These are phyloP conservation scores for Ajuga chamaepitys DNA, from an alignment of 257 asterid genomes.

Conservation along the genomic window DNA sequence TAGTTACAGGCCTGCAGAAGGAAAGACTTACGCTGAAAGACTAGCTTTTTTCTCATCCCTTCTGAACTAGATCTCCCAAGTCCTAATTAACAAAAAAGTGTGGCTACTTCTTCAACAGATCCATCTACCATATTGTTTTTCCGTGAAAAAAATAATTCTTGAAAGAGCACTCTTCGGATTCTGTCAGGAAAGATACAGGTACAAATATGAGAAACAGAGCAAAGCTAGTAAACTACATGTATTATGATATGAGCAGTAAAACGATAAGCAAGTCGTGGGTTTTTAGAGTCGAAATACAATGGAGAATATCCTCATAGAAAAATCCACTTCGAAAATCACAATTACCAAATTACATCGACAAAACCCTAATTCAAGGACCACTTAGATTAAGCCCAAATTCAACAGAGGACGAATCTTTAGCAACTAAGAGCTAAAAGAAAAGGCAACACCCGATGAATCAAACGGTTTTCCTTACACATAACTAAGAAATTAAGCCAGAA, in stretches of 20 bases:
- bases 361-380: slow-evolving; percentile 37
- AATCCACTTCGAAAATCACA: not conserved
- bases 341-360: not conserved
- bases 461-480: not conserved
- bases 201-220: not conserved
- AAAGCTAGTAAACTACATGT: slow-evolving; percentile 4
- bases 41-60: not conserved
- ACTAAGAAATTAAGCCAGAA: not conserved
- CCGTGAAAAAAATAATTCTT: not conserved
- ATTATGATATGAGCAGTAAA: not conserved
- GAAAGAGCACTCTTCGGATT: not conserved
- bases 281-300: not conserved
- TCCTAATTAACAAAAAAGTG: not conserved
- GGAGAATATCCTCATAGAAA: not conserved
- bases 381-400: slow-evolving; percentile 4
- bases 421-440: slow-evolving; percentile 9
- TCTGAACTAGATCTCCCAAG: not conserved
- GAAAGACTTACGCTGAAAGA: slow-evolving; percentile 1
- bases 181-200: slow-evolving; percentile 15
- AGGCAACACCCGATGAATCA: slow-evolving; percentile 9
- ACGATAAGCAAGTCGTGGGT: not conserved
- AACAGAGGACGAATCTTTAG: slow-evolving; percentile 19
- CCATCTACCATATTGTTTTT: not conserved
- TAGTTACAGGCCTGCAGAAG: not conserved
- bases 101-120: slow-evolving; percentile 2